Evolutionary conservation across 1,139 yeast genomes (phyloP), one percentile per base, ranked within the genome.

Genomic region (Hansenula sp.): DNA sequence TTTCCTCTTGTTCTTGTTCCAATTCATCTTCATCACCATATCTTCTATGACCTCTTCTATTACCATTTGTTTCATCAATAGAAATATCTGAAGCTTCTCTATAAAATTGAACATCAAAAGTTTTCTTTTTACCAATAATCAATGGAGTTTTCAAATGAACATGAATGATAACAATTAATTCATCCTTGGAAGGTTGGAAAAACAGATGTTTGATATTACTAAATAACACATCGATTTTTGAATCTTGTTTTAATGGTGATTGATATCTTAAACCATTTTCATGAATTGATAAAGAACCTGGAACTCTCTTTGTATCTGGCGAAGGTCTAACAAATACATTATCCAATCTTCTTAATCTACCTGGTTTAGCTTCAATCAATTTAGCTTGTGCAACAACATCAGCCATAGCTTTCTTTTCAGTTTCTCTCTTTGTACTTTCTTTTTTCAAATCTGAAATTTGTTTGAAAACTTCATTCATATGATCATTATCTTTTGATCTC

Each of bases 21-120:
- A 94, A 72, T 66, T 92, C 99, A 64, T 92, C 98, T 65, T 92
- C 98, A 61, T 92, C 99, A 41, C 98, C 99, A 58, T 92, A 92
- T 59, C 96, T 71, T 71, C 89, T 87, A 54, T 82, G 77, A 40
- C 67, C 65, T 63, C 86, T 72, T 71, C 89, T 87, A 48, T 95
- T 78, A 46, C 95, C 95, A 46, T 97, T 96, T 29, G 99, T 92
- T 65, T 92, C 99, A 65, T 92, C 99, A 56, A 88, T 89, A 3
- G 96, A 84, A 75, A 90, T 85, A 61, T 92, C 99, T 38, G 95
- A 81, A 13, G 97, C 97, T 64, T 92, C 99, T 52, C 97, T 76
- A 67, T 90, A 92, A 60, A 92, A 89, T 66, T 94, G 98, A 33
- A 92, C 87, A 59, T 92, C 98, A 64, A 82, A 84, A 0, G 97